phyloP scores from a whole-genome alignment of 148 eudicot species.

The Vaccinium darrowii region DNA sequence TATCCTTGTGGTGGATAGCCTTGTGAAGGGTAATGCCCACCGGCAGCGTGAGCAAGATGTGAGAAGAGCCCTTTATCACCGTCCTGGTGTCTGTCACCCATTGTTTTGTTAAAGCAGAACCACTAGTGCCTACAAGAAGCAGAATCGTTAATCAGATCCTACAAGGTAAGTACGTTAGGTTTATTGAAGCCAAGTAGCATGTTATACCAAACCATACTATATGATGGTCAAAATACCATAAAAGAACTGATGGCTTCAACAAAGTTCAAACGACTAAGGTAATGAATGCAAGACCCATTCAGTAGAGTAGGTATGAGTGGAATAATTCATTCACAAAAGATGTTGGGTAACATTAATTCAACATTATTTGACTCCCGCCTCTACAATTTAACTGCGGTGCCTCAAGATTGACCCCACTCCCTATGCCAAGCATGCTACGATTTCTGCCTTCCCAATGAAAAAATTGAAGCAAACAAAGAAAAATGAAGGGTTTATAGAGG shows the following conservation, averaged over 20 bases:
- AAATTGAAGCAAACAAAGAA: background rate
- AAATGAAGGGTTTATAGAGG: background rate
- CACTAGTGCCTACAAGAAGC: conserved; percentile 6
- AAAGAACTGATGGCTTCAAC: background rate
- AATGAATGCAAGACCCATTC: background rate
- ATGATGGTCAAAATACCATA: background rate
- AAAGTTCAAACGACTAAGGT: background rate
- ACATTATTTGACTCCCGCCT: background rate
- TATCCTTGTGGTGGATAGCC: conserved; percentile 31
- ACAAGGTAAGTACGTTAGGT: background rate
- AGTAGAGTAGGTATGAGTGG: background rate
- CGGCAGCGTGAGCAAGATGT: conserved; percentile 37
- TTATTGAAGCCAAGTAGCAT: background rate
- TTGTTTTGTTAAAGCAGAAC: conserved; percentile 27
- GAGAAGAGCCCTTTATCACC: conserved; percentile 64
- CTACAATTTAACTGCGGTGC: background rate
- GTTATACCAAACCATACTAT: background rate
- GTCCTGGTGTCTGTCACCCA: conserved; percentile 58
- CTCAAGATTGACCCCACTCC: too few relatives aligned
- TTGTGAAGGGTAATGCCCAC: conserved; percentile 33
- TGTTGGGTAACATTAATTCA: background rate
- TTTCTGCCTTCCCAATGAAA: background rate
- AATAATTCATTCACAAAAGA: background rate
- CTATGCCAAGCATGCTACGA: background rate
- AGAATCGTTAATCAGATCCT: background rate